Evolutionary conservation across 2,329 filamentous ascomycete genomes (phyloP).

Genomic region (Alternaria burnsii): DNA sequence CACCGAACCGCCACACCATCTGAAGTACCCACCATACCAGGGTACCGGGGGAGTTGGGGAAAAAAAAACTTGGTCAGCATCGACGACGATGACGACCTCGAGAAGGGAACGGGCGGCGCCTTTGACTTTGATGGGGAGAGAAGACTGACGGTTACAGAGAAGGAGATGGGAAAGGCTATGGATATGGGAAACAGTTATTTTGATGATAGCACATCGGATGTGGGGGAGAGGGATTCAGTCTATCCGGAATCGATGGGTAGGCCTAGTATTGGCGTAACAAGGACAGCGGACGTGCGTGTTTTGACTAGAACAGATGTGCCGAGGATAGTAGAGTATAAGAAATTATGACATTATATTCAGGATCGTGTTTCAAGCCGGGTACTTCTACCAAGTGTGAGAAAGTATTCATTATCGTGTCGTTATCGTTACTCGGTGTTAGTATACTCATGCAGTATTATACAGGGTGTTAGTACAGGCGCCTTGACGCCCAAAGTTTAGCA

Average conservation of each 20-base stretch:
- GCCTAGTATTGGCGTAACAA: slow-evolving; percentile 10
- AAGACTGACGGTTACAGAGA: slow-evolving; percentile 6
- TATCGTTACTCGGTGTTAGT: background rate
- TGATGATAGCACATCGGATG: slow-evolving; percentile 22
- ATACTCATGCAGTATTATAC: background rate
- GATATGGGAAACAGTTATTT: slow-evolving; percentile 16
- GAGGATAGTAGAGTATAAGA: slow-evolving; percentile 13
- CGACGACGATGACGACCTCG: slow-evolving; percentile 1
- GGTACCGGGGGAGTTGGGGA: slow-evolving; percentile 24
- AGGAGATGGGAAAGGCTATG: slow-evolving; percentile 9
- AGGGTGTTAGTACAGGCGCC: background rate
- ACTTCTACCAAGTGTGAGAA: background rate
- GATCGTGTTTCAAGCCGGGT: background rate
- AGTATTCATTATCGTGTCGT: background rate
- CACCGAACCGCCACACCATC: slow-evolving; percentile 19
- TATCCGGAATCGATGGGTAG: background rate
- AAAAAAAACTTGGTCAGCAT: slow-evolving; percentile 6
- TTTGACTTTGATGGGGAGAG: slow-evolving; percentile 13
- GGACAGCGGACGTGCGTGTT: slow-evolving; percentile 6
- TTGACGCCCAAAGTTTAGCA: background rate
- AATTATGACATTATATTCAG: slow-evolving; percentile 4
- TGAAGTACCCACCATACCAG: slow-evolving; percentile 24
- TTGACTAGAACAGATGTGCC: background rate
- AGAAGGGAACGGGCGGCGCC: slow-evolving; percentile 1
- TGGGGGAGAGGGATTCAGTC: slow-evolving; percentile 7